Evolutionary conservation across 352 stramenopile genomes (phyloP), one percentile per base, ranked within the genome.

Genomic region (Aphanomyces euteiches): DNA sequence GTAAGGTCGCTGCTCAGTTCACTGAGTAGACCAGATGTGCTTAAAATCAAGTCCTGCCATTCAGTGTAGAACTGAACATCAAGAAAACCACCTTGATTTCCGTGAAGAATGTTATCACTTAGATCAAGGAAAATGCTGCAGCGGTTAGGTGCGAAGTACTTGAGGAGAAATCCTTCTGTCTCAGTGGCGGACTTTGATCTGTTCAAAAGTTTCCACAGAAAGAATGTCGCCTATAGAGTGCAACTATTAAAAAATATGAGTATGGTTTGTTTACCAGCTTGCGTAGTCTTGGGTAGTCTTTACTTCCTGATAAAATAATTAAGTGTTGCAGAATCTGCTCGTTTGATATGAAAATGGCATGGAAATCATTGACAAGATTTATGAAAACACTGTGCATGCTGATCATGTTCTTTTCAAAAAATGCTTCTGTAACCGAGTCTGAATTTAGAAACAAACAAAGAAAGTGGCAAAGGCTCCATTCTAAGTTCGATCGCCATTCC

Each of bases 151-250:
- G 28, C 28, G 28, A 28, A 28, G 28, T 28, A 28, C 28, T 28
- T 28, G 28, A 28, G 28, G 28, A 28, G 28, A 28, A 28, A 28
- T 2, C 28, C 28, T 28, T 28, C 28, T 28, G 28, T 28, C 28
- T 28, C 2, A 3, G n/a, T 58, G 8, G 50, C 8, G 28, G 2
- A 3, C 17, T n/a, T 41, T 39, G 54, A 19, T 12, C 19, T 13
- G 17, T 15, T 4, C 17, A 70, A n/a, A 12, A 61, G 5, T 37
- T 63, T 63, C 64, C 64, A 70, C 4, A 70, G 12, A 8, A 36
- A 43, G 7, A 40, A 39, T 28, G 47, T 70, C 1, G 64, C 64
- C 64, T 70, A 69, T 17, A 13, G 3, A 43, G 7, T 58, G 19
- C 15, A 47, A 53, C 2, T 36, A 3, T 58, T 28, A 41, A 17